Conservation (phyloP, 2,329 filamentous ascomycete genomes). For the Penicillium expansum region DNA sequence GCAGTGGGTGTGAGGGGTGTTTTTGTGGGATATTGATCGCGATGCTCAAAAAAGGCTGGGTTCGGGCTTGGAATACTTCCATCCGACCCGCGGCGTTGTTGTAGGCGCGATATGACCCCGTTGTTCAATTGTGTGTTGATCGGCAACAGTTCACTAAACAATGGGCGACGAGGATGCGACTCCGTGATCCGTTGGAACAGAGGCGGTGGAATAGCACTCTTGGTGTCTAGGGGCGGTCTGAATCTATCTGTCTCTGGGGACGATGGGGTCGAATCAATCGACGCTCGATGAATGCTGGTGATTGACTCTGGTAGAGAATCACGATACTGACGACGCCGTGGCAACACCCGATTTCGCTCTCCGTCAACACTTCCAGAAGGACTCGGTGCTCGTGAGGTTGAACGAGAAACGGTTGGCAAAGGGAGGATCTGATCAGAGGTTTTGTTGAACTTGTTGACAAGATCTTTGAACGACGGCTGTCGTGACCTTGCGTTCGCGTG, state of each 20-base stretch:
- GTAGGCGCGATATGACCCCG: constrained; percentile 56
- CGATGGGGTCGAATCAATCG: constrained; percentile 19
- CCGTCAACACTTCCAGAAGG: constrained; percentile 30
- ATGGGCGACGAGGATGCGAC: constrained; percentile 51
- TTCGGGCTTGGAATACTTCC: constrained; percentile 60
- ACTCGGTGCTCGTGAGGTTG: constrained; percentile 37
- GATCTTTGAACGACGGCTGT: constrained; percentile 73
- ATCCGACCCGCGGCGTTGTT: constrained; percentile 66
- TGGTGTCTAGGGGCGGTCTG: neutral
- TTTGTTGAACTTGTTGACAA: constrained; percentile 76
- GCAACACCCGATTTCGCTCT: constrained; percentile 30
- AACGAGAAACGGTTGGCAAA: constrained; percentile 35
- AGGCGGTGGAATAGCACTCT: constrained; percentile 16
- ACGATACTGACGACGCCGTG: constrained; percentile 23
- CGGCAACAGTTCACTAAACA: constrained; percentile 74
- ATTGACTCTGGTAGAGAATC: constrained; percentile 16
- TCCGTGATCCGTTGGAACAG: constrained; percentile 26
- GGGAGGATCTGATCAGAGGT: constrained; percentile 50
- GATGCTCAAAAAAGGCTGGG: constrained; percentile 42
- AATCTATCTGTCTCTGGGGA: constrained; percentile 8
- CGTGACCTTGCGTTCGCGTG: constrained; percentile 31
- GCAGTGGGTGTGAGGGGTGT: constrained; percentile 65
- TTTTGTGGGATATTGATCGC: constrained; percentile 42
- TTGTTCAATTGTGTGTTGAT: constrained; percentile 54
- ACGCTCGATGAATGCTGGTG: constrained; percentile 14